phyloP scores from a whole-genome alignment of 148 eudicot genomes.

The Cornus florida region DNA sequence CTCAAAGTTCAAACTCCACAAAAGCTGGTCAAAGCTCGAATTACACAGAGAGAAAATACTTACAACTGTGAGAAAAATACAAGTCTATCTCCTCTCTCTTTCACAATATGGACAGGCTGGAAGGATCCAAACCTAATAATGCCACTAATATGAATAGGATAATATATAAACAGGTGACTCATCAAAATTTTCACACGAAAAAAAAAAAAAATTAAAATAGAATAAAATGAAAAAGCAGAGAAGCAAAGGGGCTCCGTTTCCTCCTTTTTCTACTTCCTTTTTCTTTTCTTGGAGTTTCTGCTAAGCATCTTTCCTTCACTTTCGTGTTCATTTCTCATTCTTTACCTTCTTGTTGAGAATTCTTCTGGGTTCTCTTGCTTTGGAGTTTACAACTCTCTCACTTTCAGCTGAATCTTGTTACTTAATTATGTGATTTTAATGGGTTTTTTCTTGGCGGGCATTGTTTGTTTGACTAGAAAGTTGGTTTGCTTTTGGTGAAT shows the following conservation, averaged over 20 bases:
- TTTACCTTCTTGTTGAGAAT: slow-evolving; percentile 16
- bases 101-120: slow-evolving; percentile 52
- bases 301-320: slow-evolving; percentile 59
- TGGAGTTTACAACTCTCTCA: slow-evolving; percentile 8
- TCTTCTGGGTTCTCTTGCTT: slow-evolving; percentile 23
- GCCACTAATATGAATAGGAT: slow-evolving; percentile 4
- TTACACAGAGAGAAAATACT: slow-evolving; percentile 11
- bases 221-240: slow-evolving; percentile 13
- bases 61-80: background rate
- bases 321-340: slow-evolving; percentile 38
- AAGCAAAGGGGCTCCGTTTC: slow-evolving; percentile 12
- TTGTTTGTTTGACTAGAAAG: slow-evolving; percentile 53
- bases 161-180: slow-evolving; percentile 12
- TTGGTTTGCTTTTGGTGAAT: slow-evolving; percentile 27
- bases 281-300: slow-evolving; percentile 49
- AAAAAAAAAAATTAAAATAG: slow-evolving; percentile 10
- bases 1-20: slow-evolving; percentile 1
- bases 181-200: background rate
- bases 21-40: slow-evolving; percentile 35
- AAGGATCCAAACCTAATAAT: slow-evolving; percentile 60
- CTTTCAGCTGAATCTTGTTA: slow-evolving; percentile 23
- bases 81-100: slow-evolving; percentile 17
- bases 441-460: slow-evolving; percentile 22
- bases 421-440: slow-evolving; percentile 22
- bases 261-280: slow-evolving; percentile 22